A percentile compares a stretch with the other conserved stretches of the same genome.
These are phyloP conservation scores for Prunus kanzakura DNA, from an alignment of 306 rosid species.

Conservation along the genomic window DNA sequence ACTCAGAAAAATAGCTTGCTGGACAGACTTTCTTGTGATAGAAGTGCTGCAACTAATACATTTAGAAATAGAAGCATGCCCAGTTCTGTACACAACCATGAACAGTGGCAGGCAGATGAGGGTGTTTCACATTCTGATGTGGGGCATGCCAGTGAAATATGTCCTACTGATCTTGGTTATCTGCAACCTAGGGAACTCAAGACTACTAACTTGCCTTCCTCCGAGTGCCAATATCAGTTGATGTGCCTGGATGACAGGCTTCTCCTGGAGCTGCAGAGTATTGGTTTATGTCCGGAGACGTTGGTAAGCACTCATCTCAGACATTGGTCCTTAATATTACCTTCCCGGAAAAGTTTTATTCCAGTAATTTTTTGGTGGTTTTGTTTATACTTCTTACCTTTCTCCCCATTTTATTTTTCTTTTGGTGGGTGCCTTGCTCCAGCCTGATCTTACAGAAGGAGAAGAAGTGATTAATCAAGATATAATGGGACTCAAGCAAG, in stretches of 20 bases:
- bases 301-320: conserved; percentile 50
- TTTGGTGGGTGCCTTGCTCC: conserved; percentile 33
- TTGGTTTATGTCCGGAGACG: conserved; percentile 77
- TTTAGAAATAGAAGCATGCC: conserved; percentile 54
- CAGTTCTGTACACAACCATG: conserved; percentile 56
- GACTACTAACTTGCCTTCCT: conserved; percentile 42
- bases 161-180: conserved; percentile 63
- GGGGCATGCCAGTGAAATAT: conserved; percentile 56
- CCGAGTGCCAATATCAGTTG: conserved; percentile 67
- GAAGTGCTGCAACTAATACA: conserved; percentile 57
- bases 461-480: conserved; percentile 69
- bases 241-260: conserved; percentile 74
- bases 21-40: conserved; percentile 72
- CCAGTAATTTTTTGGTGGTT: neutral
- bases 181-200: conserved; percentile 47
- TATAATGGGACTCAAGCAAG: conserved; percentile 62
- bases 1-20: conserved; percentile 49
- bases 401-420: neutral
- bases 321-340: conserved; percentile 15
- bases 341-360: conserved; percentile 14
- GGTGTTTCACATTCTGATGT: conserved; percentile 60
- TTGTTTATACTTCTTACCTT: conserved; percentile 5
- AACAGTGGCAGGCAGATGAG: conserved; percentile 71
- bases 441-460: conserved; percentile 84
- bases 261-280: conserved; percentile 80